Evolutionary conservation across 1,284 basidiomycete genomes (phyloP), one percentile per base, ranked within the genome.

Genomic region (Marasmius sp.): DNA sequence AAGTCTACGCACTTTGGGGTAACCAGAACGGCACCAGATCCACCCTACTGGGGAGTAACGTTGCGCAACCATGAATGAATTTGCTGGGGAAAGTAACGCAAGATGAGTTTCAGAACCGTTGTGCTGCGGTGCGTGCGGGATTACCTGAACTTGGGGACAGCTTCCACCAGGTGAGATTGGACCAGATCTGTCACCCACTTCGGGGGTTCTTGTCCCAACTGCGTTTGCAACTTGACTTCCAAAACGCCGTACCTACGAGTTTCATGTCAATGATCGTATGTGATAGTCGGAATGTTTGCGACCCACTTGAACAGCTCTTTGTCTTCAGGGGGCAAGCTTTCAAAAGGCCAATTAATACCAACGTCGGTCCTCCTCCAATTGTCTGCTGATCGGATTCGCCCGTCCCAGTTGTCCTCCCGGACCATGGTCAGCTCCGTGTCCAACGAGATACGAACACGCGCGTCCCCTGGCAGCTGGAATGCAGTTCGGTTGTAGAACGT

Each of bases 401-500:
- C 93, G 75, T 98, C 96, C 94, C 97, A 99, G 72, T 98, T 95
- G 75, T 99, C 97, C 75, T 99, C 97, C 64, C 97, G 87, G 60
- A 98, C 78, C 81, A 99, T 90, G 7, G 93, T 92, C 36, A 99
- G 85, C 74, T 98, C 95, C 0, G 97, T 99, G 74, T 99, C 97
- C 65, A 99, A 89, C 37, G 97, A 99, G 67, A 99, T 98, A 59
- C 97, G 94, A 47, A 99, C 97, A 52, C 95, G 89, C 33, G 97
- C 97, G 72, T 99, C 97, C 20, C 97, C 97, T 9, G 97, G 97
- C 27, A 99, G 86, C 77, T 99, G 97, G 84, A 99, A 99, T 0
- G 97, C 97, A 8, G 97, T 99, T 57, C 97, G 92, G 74, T 98
- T 98, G 81, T 99, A 99, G 80, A 98, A 99, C n/a, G 95, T 95